Evolutionary conservation across 169 alveolate species (phyloP), one percentile per base, ranked within the genome.

Genomic region (Eimeria acervulina): DNA sequence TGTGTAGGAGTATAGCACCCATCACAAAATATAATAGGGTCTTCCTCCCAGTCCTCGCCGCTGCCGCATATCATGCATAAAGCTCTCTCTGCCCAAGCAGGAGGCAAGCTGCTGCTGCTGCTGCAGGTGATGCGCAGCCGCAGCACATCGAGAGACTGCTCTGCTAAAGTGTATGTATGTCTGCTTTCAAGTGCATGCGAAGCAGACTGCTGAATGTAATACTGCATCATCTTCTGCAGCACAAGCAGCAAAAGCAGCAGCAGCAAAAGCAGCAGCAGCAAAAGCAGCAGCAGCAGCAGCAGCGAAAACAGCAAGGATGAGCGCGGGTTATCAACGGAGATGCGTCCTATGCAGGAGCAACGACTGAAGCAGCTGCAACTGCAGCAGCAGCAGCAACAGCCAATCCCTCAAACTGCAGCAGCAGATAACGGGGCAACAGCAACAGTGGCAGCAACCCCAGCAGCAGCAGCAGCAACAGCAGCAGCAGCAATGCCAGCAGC

Each of bases 11-110:
- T 31, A 74, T 84, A 84, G 52, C 93, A 84, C 55, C 93, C 93
- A 51, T 84, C 93, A 61, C 93, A 84, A 61, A 84, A 84, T 38
- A 84, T 84, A 44, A 84, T 84, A 8, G 93, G 93, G 52, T 84
- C 93, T 15, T 84, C 93, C 38, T 84, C 93, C 76, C 93, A 47
- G 76, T 84, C 93, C 26, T 84, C 93, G 44, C 93, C 93, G 78
- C 93, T 84, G 76, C 93, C 93, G 52, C 93, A 84, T 4, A 84
- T 76, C 2, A 76, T 84, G 33, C 93, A 84, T 44, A 84, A 36
- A 15, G 93, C 93, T 31, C 93, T 55, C 78, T 84, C 93, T 7
- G 93, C 93, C 93, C 93, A 84, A 31, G 59, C 59, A 51, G 59
- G 59, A 1, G 59, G 59, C 15, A 51, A 51, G 59, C 59, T 51